Base-by-base conservation (phyloP, 108 stramenopile species). In the Schizochytrium sp. region DNA sequence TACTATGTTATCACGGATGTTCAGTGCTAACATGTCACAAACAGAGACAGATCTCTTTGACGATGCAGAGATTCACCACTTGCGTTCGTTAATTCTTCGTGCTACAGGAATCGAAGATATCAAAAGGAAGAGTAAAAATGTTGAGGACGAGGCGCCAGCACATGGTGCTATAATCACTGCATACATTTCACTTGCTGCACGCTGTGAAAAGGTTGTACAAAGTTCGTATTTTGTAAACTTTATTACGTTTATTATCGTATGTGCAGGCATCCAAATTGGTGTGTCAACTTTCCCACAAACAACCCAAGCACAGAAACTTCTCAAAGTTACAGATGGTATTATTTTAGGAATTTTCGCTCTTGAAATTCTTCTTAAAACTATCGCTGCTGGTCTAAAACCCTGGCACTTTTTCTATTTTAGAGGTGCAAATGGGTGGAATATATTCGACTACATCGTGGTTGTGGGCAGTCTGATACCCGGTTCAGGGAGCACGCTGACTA, bases 381-480 rank as follows among this genome's bases (percentile, higher is more conserved):
- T 90, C 28, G 89, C 88, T 19, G 49, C 19, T 44, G 12, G 69
- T 28, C 42, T 44, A 46, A 28, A 44, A 50, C 49, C 61, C 64
- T 38, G 47, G 69, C 53, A 83, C 76, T 83, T 83, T 83, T 83
- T 55, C 47, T 83, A 49, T 38, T 53, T 55, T 55, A 47, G 53
- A 10, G 50, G 76, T 40, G 50, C 55, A 10, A 83, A 40, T 47
- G 61, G 59, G 50, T 91, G 90, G 90, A 88, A 91, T 58, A 15
- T 10, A 57, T 92, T 92, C 64, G 92, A 92, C 88, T 90, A 90
- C 61, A 5, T 90, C 0, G 57, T 91, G 46, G 89, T 92, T 19
- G n/a, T 90, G 5, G 89, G 89, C 50, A 49, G 64, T 57, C 56
- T 72, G 2, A 55, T 88, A 13, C 91, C 89, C 46, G 89, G 61